Evolutionary conservation across 768 basidiomycete species (phyloP), one percentile per base, ranked within the genome.

Genomic region (Tylopilus rubrobrunneus): DNA sequence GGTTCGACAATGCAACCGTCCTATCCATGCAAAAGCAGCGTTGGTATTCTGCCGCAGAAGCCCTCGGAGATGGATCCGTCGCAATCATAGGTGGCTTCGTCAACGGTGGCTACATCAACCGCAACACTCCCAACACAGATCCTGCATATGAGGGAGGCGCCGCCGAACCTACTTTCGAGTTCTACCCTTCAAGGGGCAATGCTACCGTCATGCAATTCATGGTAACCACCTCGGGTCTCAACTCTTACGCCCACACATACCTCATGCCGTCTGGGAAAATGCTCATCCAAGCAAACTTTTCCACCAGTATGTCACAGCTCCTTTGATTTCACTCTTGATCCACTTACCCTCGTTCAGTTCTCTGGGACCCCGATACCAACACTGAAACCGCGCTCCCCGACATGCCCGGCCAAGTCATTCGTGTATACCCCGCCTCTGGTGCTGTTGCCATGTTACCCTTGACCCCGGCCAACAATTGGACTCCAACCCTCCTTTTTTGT

Each of bases 351-450:
- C 15, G 51, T 10, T 43, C 36, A 78, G 79, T 76, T 11, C 57
- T 81, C n/a, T 81, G 76, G 77, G 78, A 88, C 56, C 77, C 79
- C 45, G 64, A 71, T 2, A 72, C 67, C 42, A 88, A 89, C 64
- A 52, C 61, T 5, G 87, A 89, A 69, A 83, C 76, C 0, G 68
- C 73, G 9, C 76, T 91, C 11, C 89, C 89, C 1, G 70, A 79
- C 60, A 90, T 89, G 88, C 89, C 89, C 0, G 73, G 74, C 21
- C 69, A 74, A 36, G 84, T 94, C 45, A 82, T 82, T 43, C 86
- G 92, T 43, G 88, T 92, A 23, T 95, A 95, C 66, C 93, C 93
- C n/a, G 95, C 87, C 0, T 92, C 92, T 9, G 92, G 90, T 45
- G 95, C 87, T 3, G 81, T 80, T 9, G 88, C 88, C 46, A 92